These are phyloP conservation scores for Leccinum imitatum DNA, from an alignment of 768 basidiomycete species.

Conservation along the genomic window DNA sequence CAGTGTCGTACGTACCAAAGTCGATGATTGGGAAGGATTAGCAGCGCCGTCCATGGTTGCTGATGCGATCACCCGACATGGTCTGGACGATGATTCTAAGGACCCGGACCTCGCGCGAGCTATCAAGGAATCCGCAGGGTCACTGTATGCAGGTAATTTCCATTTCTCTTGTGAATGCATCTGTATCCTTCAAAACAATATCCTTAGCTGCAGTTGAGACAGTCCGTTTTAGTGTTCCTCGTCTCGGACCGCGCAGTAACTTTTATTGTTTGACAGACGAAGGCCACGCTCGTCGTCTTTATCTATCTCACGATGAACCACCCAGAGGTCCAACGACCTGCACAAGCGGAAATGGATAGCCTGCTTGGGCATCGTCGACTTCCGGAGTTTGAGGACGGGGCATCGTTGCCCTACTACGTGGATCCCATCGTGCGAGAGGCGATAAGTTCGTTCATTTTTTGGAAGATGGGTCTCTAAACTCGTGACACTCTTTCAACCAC, in stretches of 20 bases:
- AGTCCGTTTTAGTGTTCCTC: no score
- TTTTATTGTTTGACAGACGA: no score
- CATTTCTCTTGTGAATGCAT: background rate
- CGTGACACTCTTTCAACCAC: no score
- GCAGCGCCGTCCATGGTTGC: background rate
- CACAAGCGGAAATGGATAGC: background rate
- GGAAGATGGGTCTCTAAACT: no score
- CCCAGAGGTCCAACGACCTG: background rate
- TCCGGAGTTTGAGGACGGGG: background rate
- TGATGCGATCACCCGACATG: no score
- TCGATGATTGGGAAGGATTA: background rate
- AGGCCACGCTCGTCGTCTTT: no score
- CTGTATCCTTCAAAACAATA: background rate
- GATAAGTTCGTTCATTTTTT: background rate
- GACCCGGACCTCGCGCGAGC: background rate
- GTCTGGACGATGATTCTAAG: no score
- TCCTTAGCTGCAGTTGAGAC: no score
- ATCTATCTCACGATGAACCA: background rate
- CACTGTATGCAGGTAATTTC: conserved; percentile 17
- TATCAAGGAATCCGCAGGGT: background rate
- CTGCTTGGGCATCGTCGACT: background rate
- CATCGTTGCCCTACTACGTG: background rate
- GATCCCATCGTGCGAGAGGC: background rate
- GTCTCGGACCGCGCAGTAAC: no score
- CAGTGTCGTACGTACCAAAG: no score